Percentiles rank a stretch among this genome's conserved stretches.
Evolutionary conservation across 2,329 filamentous ascomycete species (phyloP).

Genomic region (Aspergillus eucalypticola): DNA sequence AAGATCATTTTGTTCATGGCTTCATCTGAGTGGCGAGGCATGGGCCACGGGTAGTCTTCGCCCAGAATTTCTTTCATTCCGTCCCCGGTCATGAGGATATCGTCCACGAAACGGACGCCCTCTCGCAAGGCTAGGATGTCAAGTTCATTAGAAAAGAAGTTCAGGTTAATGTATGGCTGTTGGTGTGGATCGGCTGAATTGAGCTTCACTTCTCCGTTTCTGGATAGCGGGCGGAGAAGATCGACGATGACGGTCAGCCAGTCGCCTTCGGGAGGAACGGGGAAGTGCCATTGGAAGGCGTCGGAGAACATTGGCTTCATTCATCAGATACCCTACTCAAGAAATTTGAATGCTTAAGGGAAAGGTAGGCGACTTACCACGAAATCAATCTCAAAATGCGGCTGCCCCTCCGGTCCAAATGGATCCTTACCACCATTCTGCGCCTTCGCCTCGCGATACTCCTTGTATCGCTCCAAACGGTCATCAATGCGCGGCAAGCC

Average conservation of each 20-base stretch:
- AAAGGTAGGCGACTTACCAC: background rate
- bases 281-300: constrained; percentile 4
- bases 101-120: background rate
- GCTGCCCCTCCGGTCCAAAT: constrained; percentile 1
- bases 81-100: background rate
- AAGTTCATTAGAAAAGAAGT: constrained; percentile 3
- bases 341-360: too few species aligned
- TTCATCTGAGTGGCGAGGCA: constrained; percentile 3
- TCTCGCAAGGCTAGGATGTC: background rate
- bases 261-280: background rate
- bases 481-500: background rate
- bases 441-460: constrained; percentile 2
- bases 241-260: constrained; percentile 3
- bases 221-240: constrained; percentile 1
- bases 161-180: background rate
- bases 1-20: constrained; percentile 2
- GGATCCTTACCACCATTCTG: constrained; percentile 1
- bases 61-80: background rate
- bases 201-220: constrained; percentile 5
- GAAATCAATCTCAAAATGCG: constrained; percentile 5
- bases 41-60: background rate
- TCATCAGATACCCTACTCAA: too few species aligned
- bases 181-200: background rate
- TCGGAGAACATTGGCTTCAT: constrained; percentile 2
- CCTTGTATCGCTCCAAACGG: background rate